Conservation (phyloP, 768 basidiomycete species). For the Leccinum disarticulatum region DNA sequence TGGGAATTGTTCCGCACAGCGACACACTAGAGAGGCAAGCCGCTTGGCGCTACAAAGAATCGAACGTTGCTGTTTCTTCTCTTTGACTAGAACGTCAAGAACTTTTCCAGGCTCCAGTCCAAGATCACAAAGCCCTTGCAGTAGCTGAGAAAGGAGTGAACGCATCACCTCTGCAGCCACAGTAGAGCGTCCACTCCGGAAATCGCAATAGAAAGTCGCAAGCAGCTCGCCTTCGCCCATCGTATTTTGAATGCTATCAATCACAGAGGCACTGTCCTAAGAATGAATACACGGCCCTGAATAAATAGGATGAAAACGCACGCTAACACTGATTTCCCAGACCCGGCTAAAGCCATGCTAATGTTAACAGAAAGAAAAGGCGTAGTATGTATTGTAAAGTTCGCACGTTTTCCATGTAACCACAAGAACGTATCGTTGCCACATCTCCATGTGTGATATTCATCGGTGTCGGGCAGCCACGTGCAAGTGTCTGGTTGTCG, state of each 20-base stretch:
- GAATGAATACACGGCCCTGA: background rate
- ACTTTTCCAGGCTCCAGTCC: background rate
- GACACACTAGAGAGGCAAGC: background rate
- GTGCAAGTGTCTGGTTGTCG: too few relatives aligned
- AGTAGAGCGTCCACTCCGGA: background rate
- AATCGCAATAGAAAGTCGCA: background rate
- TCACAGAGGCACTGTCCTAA: background rate
- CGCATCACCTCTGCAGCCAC: background rate
- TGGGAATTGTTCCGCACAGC: background rate
- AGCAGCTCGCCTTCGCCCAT: background rate
- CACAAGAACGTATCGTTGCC: background rate
- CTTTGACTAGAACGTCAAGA: background rate
- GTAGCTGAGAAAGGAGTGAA: background rate
- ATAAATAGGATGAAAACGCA: background rate
- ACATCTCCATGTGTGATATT: background rate
- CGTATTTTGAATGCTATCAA: background rate
- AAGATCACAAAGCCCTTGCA: background rate
- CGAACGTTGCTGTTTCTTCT: background rate
- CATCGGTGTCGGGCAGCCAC: too few relatives aligned
- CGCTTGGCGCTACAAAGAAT: background rate
- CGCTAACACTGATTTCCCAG: background rate
- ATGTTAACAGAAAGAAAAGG: background rate
- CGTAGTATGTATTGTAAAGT: background rate
- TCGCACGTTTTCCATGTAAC: background rate
- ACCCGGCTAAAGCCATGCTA: background rate